Conservation (phyloP, 768 basidiomycete genomes). For the Mrakia hoshinonis region DNA sequence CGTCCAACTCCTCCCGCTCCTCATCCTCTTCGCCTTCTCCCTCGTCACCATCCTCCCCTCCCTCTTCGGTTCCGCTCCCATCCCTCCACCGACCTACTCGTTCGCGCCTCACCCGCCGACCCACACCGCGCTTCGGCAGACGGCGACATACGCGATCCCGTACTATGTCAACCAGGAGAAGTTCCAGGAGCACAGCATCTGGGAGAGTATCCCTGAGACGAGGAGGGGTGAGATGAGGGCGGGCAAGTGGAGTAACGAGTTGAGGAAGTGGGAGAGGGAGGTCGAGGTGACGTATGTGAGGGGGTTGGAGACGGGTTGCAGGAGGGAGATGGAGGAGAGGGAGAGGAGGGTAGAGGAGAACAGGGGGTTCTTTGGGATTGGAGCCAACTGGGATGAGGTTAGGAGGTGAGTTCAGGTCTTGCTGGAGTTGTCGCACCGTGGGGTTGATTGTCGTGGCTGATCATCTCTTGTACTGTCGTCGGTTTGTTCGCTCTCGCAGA, state of each 20-base stretch:
- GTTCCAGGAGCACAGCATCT: constrained; percentile 69
- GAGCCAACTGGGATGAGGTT: constrained; percentile 87
- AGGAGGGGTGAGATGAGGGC: constrained; percentile 34
- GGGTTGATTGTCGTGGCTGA: neutral
- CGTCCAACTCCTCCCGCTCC: constrained; percentile 71
- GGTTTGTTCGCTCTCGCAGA: neutral
- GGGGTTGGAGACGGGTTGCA: constrained; percentile 61
- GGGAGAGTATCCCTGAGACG: constrained; percentile 41
- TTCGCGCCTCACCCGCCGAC: constrained; percentile 50
- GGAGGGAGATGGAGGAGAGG: constrained; percentile 57
- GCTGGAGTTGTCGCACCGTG: neutral
- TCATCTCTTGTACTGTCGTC: neutral
- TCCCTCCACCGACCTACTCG: constrained; percentile 61
- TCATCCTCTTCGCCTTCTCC: constrained; percentile 77
- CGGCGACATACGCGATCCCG: constrained; percentile 58
- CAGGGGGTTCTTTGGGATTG: constrained; percentile 79
- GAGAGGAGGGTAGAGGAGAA: constrained; percentile 65
- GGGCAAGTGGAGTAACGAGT: constrained; percentile 38
- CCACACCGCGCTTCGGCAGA: constrained; percentile 63
- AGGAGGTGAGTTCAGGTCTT: constrained; percentile 34
- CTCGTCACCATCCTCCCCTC: constrained; percentile 69
- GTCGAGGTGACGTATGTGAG: constrained; percentile 70
- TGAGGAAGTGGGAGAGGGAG: constrained; percentile 61
- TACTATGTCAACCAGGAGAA: constrained; percentile 78
- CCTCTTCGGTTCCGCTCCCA: constrained; percentile 49